phyloP scores from a whole-genome alignment of 352 stramenopile species.

The Globisporangium irregulare region DNA sequence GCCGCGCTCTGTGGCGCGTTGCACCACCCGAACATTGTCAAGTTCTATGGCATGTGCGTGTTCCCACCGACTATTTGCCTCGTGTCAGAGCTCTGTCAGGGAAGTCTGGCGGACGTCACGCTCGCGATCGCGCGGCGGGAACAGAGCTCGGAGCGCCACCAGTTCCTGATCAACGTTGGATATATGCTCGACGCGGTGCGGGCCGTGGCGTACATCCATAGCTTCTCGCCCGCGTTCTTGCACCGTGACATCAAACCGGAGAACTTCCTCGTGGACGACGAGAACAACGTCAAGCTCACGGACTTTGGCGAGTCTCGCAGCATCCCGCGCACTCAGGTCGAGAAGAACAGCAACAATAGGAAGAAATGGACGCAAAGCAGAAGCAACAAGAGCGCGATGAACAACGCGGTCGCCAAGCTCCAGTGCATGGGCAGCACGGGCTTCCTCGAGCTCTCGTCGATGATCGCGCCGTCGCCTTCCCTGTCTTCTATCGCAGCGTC shows the following conservation, averaged over 20 bases:
- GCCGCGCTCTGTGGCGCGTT: slow-evolving; percentile 47
- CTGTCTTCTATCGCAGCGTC: not conserved
- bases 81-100: slow-evolving; percentile 52
- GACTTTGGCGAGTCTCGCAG: slow-evolving; percentile 64
- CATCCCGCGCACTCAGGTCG: slow-evolving; percentile 22
- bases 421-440: slow-evolving; percentile 7
- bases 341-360: not conserved
- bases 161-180: slow-evolving; percentile 45
- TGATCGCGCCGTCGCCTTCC: not conserved
- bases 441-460: slow-evolving; percentile 16
- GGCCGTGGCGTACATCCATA: slow-evolving; percentile 60
- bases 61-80: slow-evolving; percentile 59
- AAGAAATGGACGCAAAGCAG: not conserved
- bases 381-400: not conserved
- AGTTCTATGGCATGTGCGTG: slow-evolving; percentile 64
- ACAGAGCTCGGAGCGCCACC: slow-evolving; percentile 23
- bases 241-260: slow-evolving; percentile 63
- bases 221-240: slow-evolving; percentile 52
- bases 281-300: slow-evolving; percentile 57
- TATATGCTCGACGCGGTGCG: slow-evolving; percentile 64
- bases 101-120: slow-evolving; percentile 42
- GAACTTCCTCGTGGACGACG: slow-evolving; percentile 57
- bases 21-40: slow-evolving; percentile 55
- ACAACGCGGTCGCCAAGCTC: not conserved
- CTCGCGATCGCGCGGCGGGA: slow-evolving; percentile 19